Evolutionary conservation across 176 grass and related monocot species (phyloP), one percentile per base, ranked within the genome.

Genomic region (Saccharum officinarum): DNA sequence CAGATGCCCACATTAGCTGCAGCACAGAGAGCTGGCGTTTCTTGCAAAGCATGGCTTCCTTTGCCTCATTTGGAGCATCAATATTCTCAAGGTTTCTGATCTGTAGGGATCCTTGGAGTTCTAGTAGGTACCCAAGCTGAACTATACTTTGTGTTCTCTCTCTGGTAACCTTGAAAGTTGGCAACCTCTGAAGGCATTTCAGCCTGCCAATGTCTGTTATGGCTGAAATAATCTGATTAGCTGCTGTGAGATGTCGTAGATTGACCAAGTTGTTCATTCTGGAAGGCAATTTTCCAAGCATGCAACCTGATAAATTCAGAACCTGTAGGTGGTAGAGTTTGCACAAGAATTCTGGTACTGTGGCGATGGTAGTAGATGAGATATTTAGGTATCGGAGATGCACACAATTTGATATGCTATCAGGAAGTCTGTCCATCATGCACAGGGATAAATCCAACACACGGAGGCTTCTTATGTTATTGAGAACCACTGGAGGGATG

Each of bases 371-470:
- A 8, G 50, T 83, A 20, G 65, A 73, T 69, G 78, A 71, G 45
- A 94, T 78, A 74, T 88, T 87, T 34, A 91, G 69, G 55, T 78
- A 89, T 16, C 83, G 49, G 25, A 94, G 82, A 91, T 91, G 83
- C 30, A 64, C 30, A 52, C 83, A 89, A 12, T 68, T 10, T 47
- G 23, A 45, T 86, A 87, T 79, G 45, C 71, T 82, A 42, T 86
- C 67, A 64, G 54, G 84, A 86, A 86, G 28, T 73, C 20, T 46
- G 7, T 64, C 55, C 7, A 79, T 67, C 78, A 78, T 89, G 74
- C 77, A 82, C 63, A 79, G 40, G 77, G 82, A 89, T 64, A 92
- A 79, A 55, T 89, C 86, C 70, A 92, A 79, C 28, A 86, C 79
- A 15, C 79, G 74, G 41, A 83, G 47, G 44, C 38, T 47, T 80